A percentile compares a stretch with the other conserved stretches of the same genome.
Conservation (phyloP, 768 basidiomycete genomes). For the Serendipita sp. region DNA sequence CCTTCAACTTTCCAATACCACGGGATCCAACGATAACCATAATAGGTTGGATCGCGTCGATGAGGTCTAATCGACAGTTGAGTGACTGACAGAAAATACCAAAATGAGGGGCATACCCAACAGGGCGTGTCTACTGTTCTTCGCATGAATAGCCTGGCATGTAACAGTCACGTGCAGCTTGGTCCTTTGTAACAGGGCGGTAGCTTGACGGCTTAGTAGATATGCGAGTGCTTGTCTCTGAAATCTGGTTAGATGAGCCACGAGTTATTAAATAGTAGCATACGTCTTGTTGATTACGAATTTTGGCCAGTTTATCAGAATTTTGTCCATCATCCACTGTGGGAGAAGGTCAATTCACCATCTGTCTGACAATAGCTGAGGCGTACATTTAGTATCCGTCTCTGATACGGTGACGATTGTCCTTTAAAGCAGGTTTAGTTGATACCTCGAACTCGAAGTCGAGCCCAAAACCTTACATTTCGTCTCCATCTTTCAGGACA, state of each 20-base stretch:
- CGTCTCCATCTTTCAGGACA: conserved; percentile 86
- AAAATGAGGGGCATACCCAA: conserved; percentile 32
- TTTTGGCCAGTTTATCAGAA: conserved; percentile 58
- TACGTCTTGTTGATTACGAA: conserved; percentile 87
- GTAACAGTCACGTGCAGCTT: conserved; percentile 68
- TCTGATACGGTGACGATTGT: conserved; percentile 83
- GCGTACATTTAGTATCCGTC: conserved; percentile 73
- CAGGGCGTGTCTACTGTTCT: conserved; percentile 81
- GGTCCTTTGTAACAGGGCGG: conserved; percentile 79
- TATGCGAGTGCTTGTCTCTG: conserved; percentile 82
- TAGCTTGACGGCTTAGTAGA: conserved; percentile 79
- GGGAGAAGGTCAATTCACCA: conserved; percentile 15
- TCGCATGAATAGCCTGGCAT: conserved; percentile 97
- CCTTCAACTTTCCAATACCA: conserved; percentile 73
- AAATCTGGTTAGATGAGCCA: conserved; percentile 6
- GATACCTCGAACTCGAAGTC: not conserved
- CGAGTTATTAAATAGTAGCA: conserved; percentile 10
- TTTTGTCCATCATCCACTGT: conserved; percentile 59
- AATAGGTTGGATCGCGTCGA: conserved; percentile 71
- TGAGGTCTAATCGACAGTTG: conserved; percentile 37
- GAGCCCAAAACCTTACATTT: conserved; percentile 33
- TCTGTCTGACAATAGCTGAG: conserved; percentile 3
- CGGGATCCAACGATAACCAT: conserved; percentile 96
- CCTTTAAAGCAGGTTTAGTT: conserved; percentile 19
- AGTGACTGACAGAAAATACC: not conserved